Percentiles rank a stretch among this genome's conserved stretches.
Conservation (phyloP, 495 filamentous ascomycete species). For the Annulohypoxylon bovei region DNA sequence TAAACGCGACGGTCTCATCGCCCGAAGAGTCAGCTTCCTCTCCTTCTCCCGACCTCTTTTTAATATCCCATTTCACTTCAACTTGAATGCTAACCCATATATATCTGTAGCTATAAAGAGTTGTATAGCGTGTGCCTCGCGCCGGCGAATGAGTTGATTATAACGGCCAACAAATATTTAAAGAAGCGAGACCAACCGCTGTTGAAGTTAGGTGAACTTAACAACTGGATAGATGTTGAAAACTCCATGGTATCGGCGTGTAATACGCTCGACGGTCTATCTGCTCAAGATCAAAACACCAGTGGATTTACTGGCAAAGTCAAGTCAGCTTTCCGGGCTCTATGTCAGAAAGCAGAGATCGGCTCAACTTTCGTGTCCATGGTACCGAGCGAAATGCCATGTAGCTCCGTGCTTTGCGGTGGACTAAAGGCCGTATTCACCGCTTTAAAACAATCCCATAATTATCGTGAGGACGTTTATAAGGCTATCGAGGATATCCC, state of each 20-base stretch:
- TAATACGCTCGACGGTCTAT: slow-evolving; percentile 5
- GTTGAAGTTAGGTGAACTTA: slow-evolving; percentile 2
- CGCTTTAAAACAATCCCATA: slow-evolving; percentile 7
- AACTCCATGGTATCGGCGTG: slow-evolving; percentile 16
- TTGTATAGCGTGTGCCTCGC: not conserved
- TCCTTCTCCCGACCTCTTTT: too few species aligned
- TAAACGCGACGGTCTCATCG: not conserved
- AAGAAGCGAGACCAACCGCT: slow-evolving; percentile 12
- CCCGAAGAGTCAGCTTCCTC: too few species aligned
- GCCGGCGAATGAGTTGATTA: slow-evolving; percentile 5
- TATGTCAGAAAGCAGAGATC: slow-evolving; percentile 15
- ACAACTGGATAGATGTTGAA: slow-evolving; percentile 20
- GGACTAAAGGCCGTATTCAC: slow-evolving; percentile 35
- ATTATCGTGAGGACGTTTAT: slow-evolving; percentile 24
- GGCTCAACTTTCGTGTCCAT: slow-evolving; percentile 2
- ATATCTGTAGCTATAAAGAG: slow-evolving; percentile 1
- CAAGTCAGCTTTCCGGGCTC: slow-evolving; percentile 8
- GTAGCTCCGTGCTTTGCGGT: slow-evolving; percentile 22
- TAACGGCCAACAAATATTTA: slow-evolving; percentile 14
- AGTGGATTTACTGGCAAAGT: slow-evolving; percentile 9
- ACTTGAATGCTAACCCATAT: not conserved
- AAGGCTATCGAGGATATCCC: slow-evolving; percentile 35
- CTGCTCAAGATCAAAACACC: slow-evolving; percentile 7
- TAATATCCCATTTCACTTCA: too few species aligned
- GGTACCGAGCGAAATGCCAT: not conserved